phyloP scores from a whole-genome alignment of 78 protist genomes.

The Planoprotostelium fungivorum region DNA sequence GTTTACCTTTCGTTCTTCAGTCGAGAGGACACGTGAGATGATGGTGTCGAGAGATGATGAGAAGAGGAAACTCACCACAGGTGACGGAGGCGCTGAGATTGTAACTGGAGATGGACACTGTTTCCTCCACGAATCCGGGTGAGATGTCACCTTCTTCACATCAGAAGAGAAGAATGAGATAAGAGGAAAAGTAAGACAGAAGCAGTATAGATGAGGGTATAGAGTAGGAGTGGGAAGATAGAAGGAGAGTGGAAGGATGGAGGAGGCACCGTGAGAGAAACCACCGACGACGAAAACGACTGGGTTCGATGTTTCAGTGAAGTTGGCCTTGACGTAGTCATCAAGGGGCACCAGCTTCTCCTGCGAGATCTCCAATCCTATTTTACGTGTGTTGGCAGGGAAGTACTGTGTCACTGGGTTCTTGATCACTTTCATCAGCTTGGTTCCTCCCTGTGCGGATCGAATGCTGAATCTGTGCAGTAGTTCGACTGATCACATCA shows the following conservation, averaged over 20 bases:
- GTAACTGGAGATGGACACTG: neutral
- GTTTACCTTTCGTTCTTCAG: too few species aligned
- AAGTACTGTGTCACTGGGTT: conserved; percentile 93
- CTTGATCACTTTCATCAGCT: conserved; percentile 90
- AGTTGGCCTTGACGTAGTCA: neutral
- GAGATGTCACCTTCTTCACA: neutral
- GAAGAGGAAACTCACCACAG: neutral
- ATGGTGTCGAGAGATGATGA: too few species aligned
- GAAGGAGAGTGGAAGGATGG: neutral
- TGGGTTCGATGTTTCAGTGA: neutral
- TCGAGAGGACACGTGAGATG: too few species aligned
- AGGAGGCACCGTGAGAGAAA: neutral
- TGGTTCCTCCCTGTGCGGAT: conserved; percentile 83
- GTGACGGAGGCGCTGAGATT: neutral
- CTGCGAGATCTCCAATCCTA: neutral
- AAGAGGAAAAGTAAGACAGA: neutral
- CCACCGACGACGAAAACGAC: neutral
- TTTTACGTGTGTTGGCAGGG: neutral
- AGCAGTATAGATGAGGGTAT: neutral
- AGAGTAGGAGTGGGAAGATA: neutral
- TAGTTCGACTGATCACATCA: conserved; percentile 40
- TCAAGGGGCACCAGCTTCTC: neutral
- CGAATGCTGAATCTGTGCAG: conserved; percentile 90
- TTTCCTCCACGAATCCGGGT: neutral
- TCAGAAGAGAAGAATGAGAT: neutral